Conservation (phyloP, 345 rosid species). For the Clausena lansium region DNA sequence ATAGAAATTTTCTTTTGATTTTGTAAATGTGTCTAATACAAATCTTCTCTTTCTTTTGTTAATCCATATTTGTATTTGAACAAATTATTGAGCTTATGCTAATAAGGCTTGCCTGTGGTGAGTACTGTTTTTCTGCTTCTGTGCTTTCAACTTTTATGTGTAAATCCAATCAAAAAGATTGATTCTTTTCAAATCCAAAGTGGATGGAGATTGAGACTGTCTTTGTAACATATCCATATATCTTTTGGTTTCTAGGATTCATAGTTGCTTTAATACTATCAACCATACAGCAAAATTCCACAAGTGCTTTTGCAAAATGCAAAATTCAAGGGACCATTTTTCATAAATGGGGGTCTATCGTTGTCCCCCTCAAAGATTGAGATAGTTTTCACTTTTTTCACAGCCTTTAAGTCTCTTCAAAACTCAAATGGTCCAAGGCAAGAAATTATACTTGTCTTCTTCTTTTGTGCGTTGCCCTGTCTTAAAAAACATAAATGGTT, state of each 20-base stretch:
- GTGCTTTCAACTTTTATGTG: not conserved
- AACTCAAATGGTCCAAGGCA: constrained; percentile 9
- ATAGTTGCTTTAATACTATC: not conserved
- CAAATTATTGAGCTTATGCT: too few relatives aligned
- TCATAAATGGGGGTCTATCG: constrained; percentile 34
- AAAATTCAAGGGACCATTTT: constrained; percentile 28
- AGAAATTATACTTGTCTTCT: not conserved
- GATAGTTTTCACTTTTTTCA: constrained; percentile 31
- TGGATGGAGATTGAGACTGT: constrained; percentile 8
- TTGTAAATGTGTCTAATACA: constrained; percentile 31
- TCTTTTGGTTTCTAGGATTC: constrained; percentile 21
- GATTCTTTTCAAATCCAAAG: constrained; percentile 6
- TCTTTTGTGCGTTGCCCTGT: not conserved
- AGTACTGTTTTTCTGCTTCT: not conserved
- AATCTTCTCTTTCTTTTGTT: constrained; percentile 8
- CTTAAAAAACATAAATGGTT: not conserved
- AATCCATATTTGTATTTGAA: constrained; percentile 6
- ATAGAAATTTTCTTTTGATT: not conserved
- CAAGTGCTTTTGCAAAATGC: not conserved
- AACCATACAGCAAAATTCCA: not conserved
- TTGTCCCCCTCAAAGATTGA: constrained; percentile 28
- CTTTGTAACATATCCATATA: not conserved
- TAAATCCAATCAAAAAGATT: not conserved
- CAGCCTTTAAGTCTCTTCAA: constrained; percentile 11
- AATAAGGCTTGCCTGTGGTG: not conserved